Conservation (phyloP, 768 basidiomycete species). For the Phallus indusiatus region DNA sequence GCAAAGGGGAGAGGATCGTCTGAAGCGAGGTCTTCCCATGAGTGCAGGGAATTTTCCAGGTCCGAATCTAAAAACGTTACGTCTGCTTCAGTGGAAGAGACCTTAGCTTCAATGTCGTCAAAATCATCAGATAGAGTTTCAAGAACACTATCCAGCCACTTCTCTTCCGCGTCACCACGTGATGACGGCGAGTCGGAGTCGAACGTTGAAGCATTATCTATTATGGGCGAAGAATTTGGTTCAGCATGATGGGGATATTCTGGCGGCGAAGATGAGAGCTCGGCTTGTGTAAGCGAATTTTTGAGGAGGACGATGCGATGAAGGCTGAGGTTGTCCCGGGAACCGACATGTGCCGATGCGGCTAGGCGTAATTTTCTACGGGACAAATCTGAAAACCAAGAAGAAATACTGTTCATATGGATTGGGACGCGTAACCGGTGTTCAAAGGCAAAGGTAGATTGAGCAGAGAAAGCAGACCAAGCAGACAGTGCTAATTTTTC, state of each 20-base stretch:
- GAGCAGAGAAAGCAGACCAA: slow-evolving; percentile 13
- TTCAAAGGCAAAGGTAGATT: background rate
- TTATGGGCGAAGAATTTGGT: slow-evolving; percentile 4
- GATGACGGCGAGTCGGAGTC: slow-evolving; percentile 22
- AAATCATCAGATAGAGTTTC: slow-evolving; percentile 61
- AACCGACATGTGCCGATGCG: slow-evolving; percentile 37
- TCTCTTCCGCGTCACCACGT: slow-evolving; percentile 49
- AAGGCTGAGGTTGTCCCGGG: slow-evolving; percentile 61
- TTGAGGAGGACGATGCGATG: slow-evolving; percentile 84
- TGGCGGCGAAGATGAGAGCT: slow-evolving; percentile 28
- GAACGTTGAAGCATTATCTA: slow-evolving; percentile 22
- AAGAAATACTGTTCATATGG: slow-evolving; percentile 46
- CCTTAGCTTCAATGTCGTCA: slow-evolving; percentile 39
- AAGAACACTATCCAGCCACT: slow-evolving; percentile 76
- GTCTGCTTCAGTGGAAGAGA: slow-evolving; percentile 50
- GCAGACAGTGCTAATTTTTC: background rate
- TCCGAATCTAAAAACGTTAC: slow-evolving; percentile 36
- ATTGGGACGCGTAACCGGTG: slow-evolving; percentile 11
- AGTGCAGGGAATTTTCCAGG: slow-evolving; percentile 2
- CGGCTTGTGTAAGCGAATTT: slow-evolving; percentile 56
- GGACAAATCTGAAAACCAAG: slow-evolving; percentile 35
- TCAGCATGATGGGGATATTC: slow-evolving; percentile 24
- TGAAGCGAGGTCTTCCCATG: background rate
- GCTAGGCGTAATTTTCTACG: slow-evolving; percentile 59
- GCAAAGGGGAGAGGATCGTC: background rate